These are phyloP conservation scores for Rusavskia elegans DNA, from an alignment of 495 filamentous ascomycete species.

Conservation along the genomic window DNA sequence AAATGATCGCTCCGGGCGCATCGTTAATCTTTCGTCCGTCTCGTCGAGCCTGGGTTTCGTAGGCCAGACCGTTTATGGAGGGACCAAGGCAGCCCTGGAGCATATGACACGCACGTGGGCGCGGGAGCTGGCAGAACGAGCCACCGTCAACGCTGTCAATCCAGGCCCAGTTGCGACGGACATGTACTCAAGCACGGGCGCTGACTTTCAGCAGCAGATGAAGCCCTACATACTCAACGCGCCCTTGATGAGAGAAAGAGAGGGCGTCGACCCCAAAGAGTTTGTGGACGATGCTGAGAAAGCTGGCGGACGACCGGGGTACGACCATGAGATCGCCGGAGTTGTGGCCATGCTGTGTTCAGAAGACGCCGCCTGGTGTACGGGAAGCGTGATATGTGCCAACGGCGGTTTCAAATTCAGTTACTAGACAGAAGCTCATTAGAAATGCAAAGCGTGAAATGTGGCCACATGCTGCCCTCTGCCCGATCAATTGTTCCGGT, in stretches of 20 bases:
- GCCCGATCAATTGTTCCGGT: no score
- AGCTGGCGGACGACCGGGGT: constrained; percentile 56
- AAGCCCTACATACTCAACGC: constrained; percentile 50
- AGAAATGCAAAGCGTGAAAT: no score
- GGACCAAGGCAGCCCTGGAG: constrained; percentile 79
- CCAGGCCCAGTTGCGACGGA: constrained; percentile 77
- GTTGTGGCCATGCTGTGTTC: constrained; percentile 73
- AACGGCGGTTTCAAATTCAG: constrained; percentile 66
- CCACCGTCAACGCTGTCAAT: constrained; percentile 78
- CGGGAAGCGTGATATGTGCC: constrained; percentile 73
- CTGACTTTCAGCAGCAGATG: constrained; percentile 37
- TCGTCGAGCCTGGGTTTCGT: constrained; percentile 51
- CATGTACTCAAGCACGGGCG: constrained; percentile 45
- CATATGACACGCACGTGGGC: constrained; percentile 88
- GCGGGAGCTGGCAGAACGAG: constrained; percentile 58
- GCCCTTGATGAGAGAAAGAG: constrained; percentile 39
- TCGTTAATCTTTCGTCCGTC: constrained; percentile 65
- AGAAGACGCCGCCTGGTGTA: constrained; percentile 61
- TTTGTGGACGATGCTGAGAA: constrained; percentile 38
- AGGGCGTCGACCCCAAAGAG: constrained; percentile 44
- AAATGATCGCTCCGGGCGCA: constrained; percentile 54
- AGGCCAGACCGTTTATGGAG: constrained; percentile 65
- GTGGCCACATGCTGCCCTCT: no score
- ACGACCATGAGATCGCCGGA: constrained; percentile 64
- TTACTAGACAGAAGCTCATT: constrained; percentile 15